These are phyloP conservation scores for Calonectria pauciramosa DNA, from an alignment of 2,329 filamentous ascomycete genomes.

Conservation along the genomic window DNA sequence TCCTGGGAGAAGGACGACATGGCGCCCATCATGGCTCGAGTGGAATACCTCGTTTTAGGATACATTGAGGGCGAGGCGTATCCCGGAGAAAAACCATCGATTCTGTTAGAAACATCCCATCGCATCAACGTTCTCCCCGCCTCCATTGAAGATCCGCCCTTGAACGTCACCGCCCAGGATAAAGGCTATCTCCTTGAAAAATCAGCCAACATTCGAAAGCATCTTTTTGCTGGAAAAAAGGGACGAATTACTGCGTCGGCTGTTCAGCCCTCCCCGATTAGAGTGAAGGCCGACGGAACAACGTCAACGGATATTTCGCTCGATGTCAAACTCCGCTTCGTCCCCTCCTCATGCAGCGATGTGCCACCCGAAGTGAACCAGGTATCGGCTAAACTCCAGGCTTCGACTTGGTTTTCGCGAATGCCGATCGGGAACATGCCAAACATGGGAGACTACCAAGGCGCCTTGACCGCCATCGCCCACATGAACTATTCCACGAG, in stretches of 20 bases:
- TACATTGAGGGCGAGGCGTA: slow-evolving; percentile 25
- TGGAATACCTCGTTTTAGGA: slow-evolving; percentile 14
- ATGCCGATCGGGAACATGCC: slow-evolving; percentile 34
- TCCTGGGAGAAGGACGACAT: slow-evolving; percentile 42
- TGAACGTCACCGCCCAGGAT: slow-evolving; percentile 37
- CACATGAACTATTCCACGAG: slow-evolving; percentile 10
- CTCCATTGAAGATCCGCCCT: slow-evolving; percentile 39
- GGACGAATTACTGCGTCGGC: slow-evolving; percentile 38
- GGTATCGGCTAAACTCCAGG: slow-evolving; percentile 32
- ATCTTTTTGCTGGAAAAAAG: slow-evolving; percentile 35
- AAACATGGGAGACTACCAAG: slow-evolving; percentile 30
- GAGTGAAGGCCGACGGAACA: slow-evolving; percentile 35
- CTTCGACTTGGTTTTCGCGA: slow-evolving; percentile 40
- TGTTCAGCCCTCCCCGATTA: slow-evolving; percentile 35
- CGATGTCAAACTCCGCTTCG: slow-evolving; percentile 35
- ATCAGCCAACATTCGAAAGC: slow-evolving; percentile 38
- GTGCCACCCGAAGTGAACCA: slow-evolving; percentile 35
- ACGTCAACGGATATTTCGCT: slow-evolving; percentile 28
- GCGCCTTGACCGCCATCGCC: neutral
- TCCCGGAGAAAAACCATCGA: slow-evolving; percentile 9
- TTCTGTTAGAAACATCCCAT: slow-evolving; percentile 26
- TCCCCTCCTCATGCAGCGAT: slow-evolving; percentile 34
- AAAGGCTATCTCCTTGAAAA: slow-evolving; percentile 32
- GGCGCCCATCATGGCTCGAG: slow-evolving; percentile 34
- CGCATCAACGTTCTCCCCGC: slow-evolving; percentile 40